Base-by-base conservation (phyloP, 768 basidiomycete species). In the Leccinum fibrillosum region DNA sequence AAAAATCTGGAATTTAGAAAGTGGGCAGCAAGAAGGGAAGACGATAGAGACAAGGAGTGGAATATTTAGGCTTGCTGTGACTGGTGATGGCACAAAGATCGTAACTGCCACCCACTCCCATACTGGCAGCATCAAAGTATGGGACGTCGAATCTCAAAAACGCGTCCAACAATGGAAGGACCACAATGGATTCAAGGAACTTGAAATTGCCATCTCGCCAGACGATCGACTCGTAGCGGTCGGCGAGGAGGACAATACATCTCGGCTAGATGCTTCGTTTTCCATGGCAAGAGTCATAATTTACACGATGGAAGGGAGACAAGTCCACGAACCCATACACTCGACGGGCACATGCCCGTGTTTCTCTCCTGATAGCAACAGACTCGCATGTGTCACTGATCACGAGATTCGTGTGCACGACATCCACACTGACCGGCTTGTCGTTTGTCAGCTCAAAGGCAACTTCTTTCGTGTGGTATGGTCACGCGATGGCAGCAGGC, bases 1-100 rank as follows among this genome's bases (percentile, higher is more conserved):
- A 1, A 37, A 11, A 7, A 5, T 58, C 15, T 64, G 56, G 59
- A 26, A 58, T 44, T 17, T 61, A 15, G 56, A 55, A 35, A 53
- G 10, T 19, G 62, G 62, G 3, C 8, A 37, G n/a, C 56, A 61
- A 35, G 56, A 52, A 34, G 62, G 53, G 30, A 13, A 4, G 10
- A 10, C 37, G 1, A 58, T 55, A 48, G 13, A 25, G 11, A 45
- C 49, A 12, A 3, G 2, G 8, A 4, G 4, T 0, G 32, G 19
- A 23, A 28, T 54, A 34, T 1, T 2, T 0, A 11, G 15, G 9
- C 34, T 47, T 47, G 60, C 53, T 6, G 53, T 62, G 17, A 58
- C 57, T 1, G 19, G 12, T 2, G 52, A 63, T 25, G 53, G 56
- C 5, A 48, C 7, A 0, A 55, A 49, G 42, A 52, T 64, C 34